phyloP scores from a whole-genome alignment of 2,329 filamentous ascomycete species.

The Aspergillus neotritici region DNA sequence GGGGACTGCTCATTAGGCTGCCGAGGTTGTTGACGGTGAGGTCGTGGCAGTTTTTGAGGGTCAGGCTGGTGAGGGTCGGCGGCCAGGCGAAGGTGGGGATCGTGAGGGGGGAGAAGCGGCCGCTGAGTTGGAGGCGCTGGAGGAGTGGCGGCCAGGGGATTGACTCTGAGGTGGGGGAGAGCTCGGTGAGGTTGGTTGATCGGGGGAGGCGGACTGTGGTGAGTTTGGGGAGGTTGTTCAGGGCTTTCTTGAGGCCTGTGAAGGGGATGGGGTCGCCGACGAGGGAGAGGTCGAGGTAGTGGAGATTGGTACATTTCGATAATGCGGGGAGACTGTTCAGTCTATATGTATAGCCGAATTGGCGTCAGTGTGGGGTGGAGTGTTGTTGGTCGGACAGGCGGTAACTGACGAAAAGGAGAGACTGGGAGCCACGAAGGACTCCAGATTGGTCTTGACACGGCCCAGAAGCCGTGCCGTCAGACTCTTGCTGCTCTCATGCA shows the following conservation, averaged over 20 bases:
- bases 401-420: constrained; percentile 49
- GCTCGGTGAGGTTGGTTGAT: constrained; percentile 17
- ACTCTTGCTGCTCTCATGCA: constrained; percentile 55
- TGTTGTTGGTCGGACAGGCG: neutral
- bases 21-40: constrained; percentile 20
- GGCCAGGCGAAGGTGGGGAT: constrained; percentile 27
- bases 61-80: constrained; percentile 20
- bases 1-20: constrained; percentile 20
- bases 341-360: constrained; percentile 15
- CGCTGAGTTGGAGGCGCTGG: constrained; percentile 21
- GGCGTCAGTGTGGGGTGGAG: neutral
- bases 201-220: constrained; percentile 42
- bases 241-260: constrained; percentile 45
- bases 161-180: constrained; percentile 3
- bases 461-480: constrained; percentile 53
- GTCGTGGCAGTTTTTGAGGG: constrained; percentile 20
- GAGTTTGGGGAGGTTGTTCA: constrained; percentile 44
- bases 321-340: constrained; percentile 53
- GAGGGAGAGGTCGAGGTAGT: constrained; percentile 48
- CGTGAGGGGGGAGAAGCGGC: constrained; percentile 13
- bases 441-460: constrained; percentile 48
- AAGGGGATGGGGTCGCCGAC: constrained; percentile 49
- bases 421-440: constrained; percentile 54
- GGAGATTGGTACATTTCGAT: constrained; percentile 49
- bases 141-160: constrained; percentile 25